Percentiles rank a stretch among this genome's conserved stretches.
These are phyloP conservation scores for Taxawa tesnikishii DNA, from an alignment of 2,329 filamentous ascomycete species.

Conservation along the genomic window DNA sequence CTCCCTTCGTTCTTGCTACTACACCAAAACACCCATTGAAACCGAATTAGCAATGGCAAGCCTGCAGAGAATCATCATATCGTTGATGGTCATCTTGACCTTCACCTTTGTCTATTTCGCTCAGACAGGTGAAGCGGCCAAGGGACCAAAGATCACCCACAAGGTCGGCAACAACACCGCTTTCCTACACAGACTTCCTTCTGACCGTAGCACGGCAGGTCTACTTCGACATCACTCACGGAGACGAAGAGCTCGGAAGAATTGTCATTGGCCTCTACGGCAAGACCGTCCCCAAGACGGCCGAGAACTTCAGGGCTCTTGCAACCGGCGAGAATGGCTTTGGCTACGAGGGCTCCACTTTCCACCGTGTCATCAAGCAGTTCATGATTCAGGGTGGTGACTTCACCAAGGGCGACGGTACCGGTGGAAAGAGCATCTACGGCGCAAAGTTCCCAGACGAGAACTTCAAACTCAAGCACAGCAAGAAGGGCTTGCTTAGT, in stretches of 20 bases:
- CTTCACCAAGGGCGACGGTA: conserved; percentile 72
- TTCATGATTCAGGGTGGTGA: conserved; percentile 92
- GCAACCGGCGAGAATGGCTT: conserved; percentile 79
- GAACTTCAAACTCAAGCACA: conserved; percentile 93
- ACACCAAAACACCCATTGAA: conserved; percentile 10
- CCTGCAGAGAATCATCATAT: conserved; percentile 57
- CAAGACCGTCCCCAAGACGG: conserved; percentile 70
- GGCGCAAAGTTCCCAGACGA: conserved; percentile 74
- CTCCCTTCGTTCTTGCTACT: conserved; percentile 2
- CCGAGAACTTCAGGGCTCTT: conserved; percentile 66
- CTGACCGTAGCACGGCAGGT: conserved; percentile 34
- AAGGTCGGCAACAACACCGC: conserved; percentile 54
- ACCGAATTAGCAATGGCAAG: conserved; percentile 53
- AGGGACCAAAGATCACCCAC: conserved; percentile 85
- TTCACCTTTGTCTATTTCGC: conserved; percentile 64
- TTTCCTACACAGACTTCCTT: conserved; percentile 1
- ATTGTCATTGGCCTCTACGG: conserved; percentile 77
- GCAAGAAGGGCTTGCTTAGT: conserved; percentile 68
- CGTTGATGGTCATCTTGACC: conserved; percentile 64
- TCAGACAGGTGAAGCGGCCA: conserved; percentile 59
- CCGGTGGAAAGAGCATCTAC: conserved; percentile 81
- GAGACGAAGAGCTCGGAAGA: conserved; percentile 60
- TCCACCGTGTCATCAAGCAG: conserved; percentile 82
- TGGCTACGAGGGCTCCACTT: conserved; percentile 67
- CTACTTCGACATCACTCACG: conserved; percentile 73